Evolutionary conservation across 2,329 filamentous ascomycete genomes (phyloP), one percentile per base, ranked within the genome.

Genomic region (Fusarium napiforme): DNA sequence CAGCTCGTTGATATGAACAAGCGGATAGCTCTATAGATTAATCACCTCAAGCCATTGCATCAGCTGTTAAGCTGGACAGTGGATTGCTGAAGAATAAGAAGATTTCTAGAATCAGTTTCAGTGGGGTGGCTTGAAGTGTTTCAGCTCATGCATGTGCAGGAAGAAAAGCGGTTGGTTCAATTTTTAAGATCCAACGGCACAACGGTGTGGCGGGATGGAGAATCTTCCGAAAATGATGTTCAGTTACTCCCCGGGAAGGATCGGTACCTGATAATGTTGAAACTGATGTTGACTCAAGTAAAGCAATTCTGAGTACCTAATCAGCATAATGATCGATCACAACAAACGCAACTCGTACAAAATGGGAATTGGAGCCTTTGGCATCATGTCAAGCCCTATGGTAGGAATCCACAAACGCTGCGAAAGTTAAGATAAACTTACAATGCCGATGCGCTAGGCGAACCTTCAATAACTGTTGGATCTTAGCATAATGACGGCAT

Each of bases 71-170:
- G 65, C 67, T 69, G 62, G 34, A 60, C 53, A 74, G 57, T 71
- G 60, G 60, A 67, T 71, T 73, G 67, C 37, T 59, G 53, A 55
- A 65, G 63, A 73, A 69, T 72, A 64, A 76, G 74, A 78, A 78
- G 74, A 67, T 69, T 78, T 78, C 76, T 76, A 78, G 76, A 78
- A 78, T 40, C 64, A 57, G 37, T 65, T 64, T 69, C 65, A 55
- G 76, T 71, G 73, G 76, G 60, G 67, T 73, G 67, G 64, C 55
- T 64, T 62, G 49, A 64, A 53, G 63, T 74, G 76, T 78, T 78
- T 78, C 76, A 78, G 75, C 66, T 64, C 50, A 53, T 39, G 50
- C 42, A 68, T 68, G 57, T 39, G 64, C 64, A 68, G 66, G 66
- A 68, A 68, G 50, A 69, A 58, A 68, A 69, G 66, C 67, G 67